Evolutionary conservation across 2,329 filamentous ascomycete species (phyloP).

Genomic region (Aureobasidium leucospermi): DNA sequence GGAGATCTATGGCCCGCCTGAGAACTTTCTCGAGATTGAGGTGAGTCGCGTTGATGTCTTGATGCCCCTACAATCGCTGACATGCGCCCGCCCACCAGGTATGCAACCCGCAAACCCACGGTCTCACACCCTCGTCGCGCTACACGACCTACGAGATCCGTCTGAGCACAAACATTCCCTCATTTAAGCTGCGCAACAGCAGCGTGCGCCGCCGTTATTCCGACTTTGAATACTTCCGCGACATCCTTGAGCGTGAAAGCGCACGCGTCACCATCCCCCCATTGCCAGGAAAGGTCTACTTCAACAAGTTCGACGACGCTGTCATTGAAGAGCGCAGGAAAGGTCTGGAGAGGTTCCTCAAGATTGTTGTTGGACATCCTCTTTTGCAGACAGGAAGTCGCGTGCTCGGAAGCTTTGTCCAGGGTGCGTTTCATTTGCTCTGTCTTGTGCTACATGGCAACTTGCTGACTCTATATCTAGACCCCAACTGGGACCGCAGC

Average conservation of each 20-base stretch:
- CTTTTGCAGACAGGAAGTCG: constrained; percentile 96
- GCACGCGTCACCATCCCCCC: constrained; percentile 93
- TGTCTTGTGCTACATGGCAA: background rate
- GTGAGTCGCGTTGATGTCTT: constrained; percentile 40
- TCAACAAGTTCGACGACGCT: constrained; percentile 95
- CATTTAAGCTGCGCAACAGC: constrained; percentile 85
- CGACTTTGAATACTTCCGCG: constrained; percentile 97
- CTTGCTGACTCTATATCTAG: constrained; percentile 32
- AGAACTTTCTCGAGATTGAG: constrained; percentile 99
- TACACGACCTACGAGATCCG: constrained; percentile 99
- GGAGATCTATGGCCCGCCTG: constrained; percentile 95
- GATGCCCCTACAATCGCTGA: background rate
- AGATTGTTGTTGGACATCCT: constrained; percentile 95
- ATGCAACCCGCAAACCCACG: constrained; percentile 86
- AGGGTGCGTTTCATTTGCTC: constrained; percentile 57
- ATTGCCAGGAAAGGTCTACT: constrained; percentile 93
- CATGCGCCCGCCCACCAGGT: constrained; percentile 50
- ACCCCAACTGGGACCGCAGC: constrained; percentile 86
- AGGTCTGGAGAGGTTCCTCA: constrained; percentile 88
- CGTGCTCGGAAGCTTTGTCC: constrained; percentile 91
- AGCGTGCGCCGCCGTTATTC: constrained; percentile 89
- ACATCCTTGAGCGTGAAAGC: constrained; percentile 92
- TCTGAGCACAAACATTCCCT: constrained; percentile 96
- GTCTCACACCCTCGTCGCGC: constrained; percentile 62
- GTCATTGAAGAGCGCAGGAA: constrained; percentile 92